A percentile compares a stretch with the other conserved stretches of the same genome.
Evolutionary conservation across 805 yeast species (phyloP).

Genomic region (Candida morakotiae): DNA sequence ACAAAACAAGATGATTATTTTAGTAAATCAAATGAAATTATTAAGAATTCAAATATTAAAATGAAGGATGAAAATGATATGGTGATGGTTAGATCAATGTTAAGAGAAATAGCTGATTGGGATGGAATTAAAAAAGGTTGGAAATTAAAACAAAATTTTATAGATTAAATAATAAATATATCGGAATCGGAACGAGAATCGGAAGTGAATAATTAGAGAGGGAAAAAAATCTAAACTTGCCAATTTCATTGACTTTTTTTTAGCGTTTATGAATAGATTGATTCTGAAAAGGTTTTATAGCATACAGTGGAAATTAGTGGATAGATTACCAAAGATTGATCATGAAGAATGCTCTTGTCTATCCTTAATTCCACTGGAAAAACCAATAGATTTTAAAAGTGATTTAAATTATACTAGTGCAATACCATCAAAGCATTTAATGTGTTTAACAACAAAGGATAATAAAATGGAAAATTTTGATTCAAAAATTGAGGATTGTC

Average conservation of each 20-base stretch:
- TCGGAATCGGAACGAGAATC: neutral
- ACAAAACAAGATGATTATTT: constrained; percentile 28
- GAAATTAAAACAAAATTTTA: constrained; percentile 53
- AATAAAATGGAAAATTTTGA: constrained; percentile 40
- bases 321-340: constrained; percentile 46
- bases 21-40: constrained; percentile 49
- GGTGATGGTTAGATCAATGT: constrained; percentile 60
- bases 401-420: constrained; percentile 48
- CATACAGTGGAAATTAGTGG: constrained; percentile 8
- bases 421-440: constrained; percentile 50
- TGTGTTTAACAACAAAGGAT: constrained; percentile 46
- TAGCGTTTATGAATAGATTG: constrained; percentile 1
- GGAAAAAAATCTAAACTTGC: no score
- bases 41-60: constrained; percentile 28
- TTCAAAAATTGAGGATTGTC: constrained; percentile 46
- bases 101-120: constrained; percentile 68
- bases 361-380: constrained; percentile 37
- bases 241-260: no score
- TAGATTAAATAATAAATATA: neutral
- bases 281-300: constrained; percentile 4
- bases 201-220: no score
- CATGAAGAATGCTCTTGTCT: constrained; percentile 59
- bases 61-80: constrained; percentile 45
- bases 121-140: constrained; percentile 56
- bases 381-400: constrained; percentile 36